These are phyloP conservation scores for Rutstroemia sp. DNA, from an alignment of 2,329 filamentous ascomycete species.

Conservation along the genomic window DNA sequence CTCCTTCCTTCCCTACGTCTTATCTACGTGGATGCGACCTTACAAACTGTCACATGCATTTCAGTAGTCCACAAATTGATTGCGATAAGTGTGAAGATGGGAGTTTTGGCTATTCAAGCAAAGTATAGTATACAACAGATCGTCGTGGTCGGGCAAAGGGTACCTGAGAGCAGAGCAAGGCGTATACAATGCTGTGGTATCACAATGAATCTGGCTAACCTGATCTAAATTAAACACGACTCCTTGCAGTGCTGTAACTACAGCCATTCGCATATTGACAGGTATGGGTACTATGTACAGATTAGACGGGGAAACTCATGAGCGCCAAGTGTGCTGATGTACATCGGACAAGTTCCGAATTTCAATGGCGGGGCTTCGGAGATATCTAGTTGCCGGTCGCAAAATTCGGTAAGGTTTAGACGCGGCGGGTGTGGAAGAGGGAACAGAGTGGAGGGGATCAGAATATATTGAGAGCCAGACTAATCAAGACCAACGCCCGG, in stretches of 20 bases:
- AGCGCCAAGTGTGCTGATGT: conserved; percentile 23
- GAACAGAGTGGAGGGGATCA: conserved; percentile 12
- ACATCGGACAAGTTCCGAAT: conserved; percentile 13
- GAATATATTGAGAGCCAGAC: conserved; percentile 10
- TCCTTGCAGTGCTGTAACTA: conserved; percentile 8
- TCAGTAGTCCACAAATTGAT: too few relatives aligned
- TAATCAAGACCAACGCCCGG: conserved; percentile 28
- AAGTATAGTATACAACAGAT: neutral
- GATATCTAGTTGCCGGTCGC: conserved; percentile 11
- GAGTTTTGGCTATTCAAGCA: neutral
- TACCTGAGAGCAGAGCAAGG: neutral
- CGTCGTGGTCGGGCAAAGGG: neutral
- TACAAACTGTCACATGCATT: too few relatives aligned
- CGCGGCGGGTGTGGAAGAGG: conserved; percentile 1
- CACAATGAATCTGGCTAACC: conserved; percentile 2
- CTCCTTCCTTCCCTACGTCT: too few relatives aligned
- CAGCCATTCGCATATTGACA: conserved; percentile 17
- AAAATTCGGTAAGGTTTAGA: conserved; percentile 2
- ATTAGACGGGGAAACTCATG: conserved; percentile 19
- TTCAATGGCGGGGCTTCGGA: conserved; percentile 6
- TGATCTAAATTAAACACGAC: conserved; percentile 15
- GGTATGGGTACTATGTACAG: conserved; percentile 26
- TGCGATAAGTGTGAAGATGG: too few relatives aligned
- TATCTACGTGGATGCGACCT: too few relatives aligned
- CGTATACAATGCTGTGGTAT: conserved; percentile 1